Evolutionary conservation across 1,139 yeast species (phyloP).

Genomic region (Taphrina flavorubra): DNA sequence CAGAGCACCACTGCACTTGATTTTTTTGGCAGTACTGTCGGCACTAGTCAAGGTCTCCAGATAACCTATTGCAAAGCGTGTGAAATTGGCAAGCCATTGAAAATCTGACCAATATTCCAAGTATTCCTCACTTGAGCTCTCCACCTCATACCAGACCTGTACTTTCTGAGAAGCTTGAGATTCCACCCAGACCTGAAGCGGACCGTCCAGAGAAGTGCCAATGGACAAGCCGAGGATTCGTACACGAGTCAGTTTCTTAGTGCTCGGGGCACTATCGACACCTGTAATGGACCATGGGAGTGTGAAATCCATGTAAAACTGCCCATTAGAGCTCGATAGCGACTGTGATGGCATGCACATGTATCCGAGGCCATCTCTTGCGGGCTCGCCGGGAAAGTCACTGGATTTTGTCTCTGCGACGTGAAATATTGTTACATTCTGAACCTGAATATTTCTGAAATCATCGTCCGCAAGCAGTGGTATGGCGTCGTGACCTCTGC

Average conservation of each 20-base stretch:
- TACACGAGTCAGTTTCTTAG: background rate
- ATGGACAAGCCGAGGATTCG: background rate
- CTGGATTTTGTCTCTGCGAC: background rate
- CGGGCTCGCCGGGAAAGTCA: background rate
- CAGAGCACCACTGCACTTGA: background rate
- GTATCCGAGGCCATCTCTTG: background rate
- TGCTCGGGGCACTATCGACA: background rate
- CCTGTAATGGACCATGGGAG: background rate
- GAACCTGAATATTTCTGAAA: background rate
- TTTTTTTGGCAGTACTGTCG: background rate
- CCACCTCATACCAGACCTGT: slow-evolving; percentile 8
- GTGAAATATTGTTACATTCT: slow-evolving; percentile 2
- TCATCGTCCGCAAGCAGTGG: background rate
- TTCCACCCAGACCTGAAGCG: background rate
- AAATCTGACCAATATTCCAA: slow-evolving; percentile 4
- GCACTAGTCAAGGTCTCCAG: slow-evolving; percentile 4
- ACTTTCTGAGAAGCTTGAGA: background rate
- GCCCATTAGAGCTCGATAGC: background rate
- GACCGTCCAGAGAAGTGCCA: slow-evolving; percentile 1
- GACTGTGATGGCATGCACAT: slow-evolving; percentile 8
- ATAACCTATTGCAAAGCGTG: slow-evolving; percentile 8
- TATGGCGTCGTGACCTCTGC: background rate
- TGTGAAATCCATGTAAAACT: background rate
- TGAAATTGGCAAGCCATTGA: slow-evolving; percentile 4
- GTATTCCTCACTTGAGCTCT: slow-evolving; percentile 1